A percentile compares a stretch with the other conserved stretches of the same genome.
Evolutionary conservation across 2,329 filamentous ascomycete species (phyloP).

Genomic region (Talaromyces sp.): DNA sequence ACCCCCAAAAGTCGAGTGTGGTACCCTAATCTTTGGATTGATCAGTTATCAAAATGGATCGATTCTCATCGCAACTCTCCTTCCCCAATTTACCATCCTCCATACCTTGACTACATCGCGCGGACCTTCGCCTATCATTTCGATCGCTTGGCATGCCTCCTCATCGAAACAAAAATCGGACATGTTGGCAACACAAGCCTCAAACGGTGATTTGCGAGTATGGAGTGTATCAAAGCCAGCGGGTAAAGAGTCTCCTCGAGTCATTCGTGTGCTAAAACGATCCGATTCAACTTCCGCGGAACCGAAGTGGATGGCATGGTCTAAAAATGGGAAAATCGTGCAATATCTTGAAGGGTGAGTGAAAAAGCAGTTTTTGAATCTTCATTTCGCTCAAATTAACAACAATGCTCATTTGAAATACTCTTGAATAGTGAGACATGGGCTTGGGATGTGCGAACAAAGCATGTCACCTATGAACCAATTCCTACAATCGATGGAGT

Average conservation of each 20-base stretch:
- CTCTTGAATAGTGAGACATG: constrained; percentile 70
- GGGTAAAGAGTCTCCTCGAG: constrained; percentile 75
- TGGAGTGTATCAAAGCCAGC: constrained; percentile 91
- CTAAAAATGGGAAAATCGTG: constrained; percentile 93
- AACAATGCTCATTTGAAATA: not conserved
- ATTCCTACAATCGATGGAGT: constrained; percentile 84
- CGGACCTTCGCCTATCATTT: constrained; percentile 82
- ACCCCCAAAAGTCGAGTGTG: not conserved
- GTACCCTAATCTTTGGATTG: not conserved
- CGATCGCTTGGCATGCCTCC: constrained; percentile 91
- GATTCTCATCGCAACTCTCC: constrained; percentile 82
- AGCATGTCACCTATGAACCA: constrained; percentile 86
- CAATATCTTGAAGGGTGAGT: constrained; percentile 89
- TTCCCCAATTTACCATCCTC: constrained; percentile 89
- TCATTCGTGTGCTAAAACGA: constrained; percentile 83
- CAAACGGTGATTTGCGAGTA: constrained; percentile 88
- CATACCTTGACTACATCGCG: constrained; percentile 87
- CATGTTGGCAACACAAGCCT: constrained; percentile 92
- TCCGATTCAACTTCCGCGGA: constrained; percentile 73
- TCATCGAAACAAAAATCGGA: constrained; percentile 95
- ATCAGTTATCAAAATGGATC: constrained; percentile 90
- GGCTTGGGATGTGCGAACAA: constrained; percentile 97
- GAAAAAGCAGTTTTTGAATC: not conserved
- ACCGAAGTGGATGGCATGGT: constrained; percentile 97
- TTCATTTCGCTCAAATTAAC: not conserved